A percentile compares a stretch with the other conserved stretches of the same genome.
Conservation (phyloP, 352 stramenopile species). For the Pythium aphanidermatum region DNA sequence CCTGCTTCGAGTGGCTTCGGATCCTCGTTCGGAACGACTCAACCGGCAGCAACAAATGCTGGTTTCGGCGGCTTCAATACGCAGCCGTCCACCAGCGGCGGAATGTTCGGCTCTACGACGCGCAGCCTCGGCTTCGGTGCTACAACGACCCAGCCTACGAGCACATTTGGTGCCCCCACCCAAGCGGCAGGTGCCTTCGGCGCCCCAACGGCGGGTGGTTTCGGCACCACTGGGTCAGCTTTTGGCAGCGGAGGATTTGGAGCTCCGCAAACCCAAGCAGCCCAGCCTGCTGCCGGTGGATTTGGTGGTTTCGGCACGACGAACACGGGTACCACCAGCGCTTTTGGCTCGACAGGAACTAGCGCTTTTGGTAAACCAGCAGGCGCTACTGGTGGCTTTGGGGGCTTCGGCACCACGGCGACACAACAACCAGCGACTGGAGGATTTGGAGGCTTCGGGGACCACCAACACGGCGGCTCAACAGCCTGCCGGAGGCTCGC, state of each 20-base stretch:
- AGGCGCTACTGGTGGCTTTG: conserved; percentile 42
- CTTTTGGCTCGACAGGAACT: conserved; percentile 44
- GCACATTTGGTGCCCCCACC: conserved; percentile 10
- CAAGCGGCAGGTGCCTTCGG: conserved; percentile 26
- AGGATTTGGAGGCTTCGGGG: conserved; percentile 26
- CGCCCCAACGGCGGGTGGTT: conserved; percentile 14
- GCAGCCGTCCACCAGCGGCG: conserved; percentile 6
- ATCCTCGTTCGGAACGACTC: conserved; percentile 14
- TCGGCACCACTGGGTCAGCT: conserved; percentile 25
- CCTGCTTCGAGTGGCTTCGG: conserved; percentile 23
- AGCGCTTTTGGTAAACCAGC: conserved; percentile 27
- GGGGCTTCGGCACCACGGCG: conserved; percentile 38
- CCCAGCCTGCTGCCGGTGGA: conserved; percentile 15
- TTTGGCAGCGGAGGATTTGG: conserved; percentile 27
- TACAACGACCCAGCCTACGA: conserved; percentile 4
- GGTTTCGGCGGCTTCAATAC: conserved; percentile 14
- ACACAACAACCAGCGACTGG: conserved; percentile 23
- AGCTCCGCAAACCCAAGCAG: conserved; percentile 22
- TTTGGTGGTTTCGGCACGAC: conserved; percentile 22
- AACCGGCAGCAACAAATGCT: conserved; percentile 1
- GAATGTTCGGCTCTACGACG: conserved; percentile 18
- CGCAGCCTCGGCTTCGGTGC: conserved; percentile 15
- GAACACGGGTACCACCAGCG: conserved; percentile 5
- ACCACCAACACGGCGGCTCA: conserved; percentile 9
- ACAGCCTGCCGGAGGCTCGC: conserved; percentile 24